These are phyloP conservation scores for Achlya hypogyna DNA, from an alignment of 352 stramenopile genomes.

Conservation along the genomic window DNA sequence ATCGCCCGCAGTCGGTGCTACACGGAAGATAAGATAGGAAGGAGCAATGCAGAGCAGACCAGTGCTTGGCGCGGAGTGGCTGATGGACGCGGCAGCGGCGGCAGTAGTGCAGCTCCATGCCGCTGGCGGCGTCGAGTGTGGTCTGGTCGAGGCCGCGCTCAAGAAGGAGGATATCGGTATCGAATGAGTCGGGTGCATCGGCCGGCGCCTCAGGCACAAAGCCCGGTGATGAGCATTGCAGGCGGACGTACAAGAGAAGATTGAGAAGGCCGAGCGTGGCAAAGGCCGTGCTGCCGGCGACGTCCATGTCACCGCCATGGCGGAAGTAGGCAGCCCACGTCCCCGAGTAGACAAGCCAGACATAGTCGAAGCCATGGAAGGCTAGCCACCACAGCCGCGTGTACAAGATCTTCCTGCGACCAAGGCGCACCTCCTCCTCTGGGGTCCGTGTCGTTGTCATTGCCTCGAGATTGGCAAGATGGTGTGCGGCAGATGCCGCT, in stretches of 20 bases:
- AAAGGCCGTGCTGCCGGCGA: slow-evolving; percentile 32
- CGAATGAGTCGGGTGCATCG: neutral
- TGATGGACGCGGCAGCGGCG: slow-evolving; percentile 49
- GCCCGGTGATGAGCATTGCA: slow-evolving; percentile 60
- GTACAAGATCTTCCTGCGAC: slow-evolving; percentile 52
- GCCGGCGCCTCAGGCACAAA: slow-evolving; percentile 25
- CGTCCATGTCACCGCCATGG: slow-evolving; percentile 22
- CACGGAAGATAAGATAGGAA: neutral
- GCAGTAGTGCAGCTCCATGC: slow-evolving; percentile 35
- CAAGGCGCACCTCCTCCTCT: slow-evolving; percentile 4
- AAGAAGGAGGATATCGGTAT: slow-evolving; percentile 21
- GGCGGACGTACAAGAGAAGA: slow-evolving; percentile 33
- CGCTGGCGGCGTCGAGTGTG: neutral
- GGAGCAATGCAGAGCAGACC: slow-evolving; percentile 25
- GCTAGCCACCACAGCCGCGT: slow-evolving; percentile 57
- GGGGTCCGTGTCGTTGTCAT: neutral
- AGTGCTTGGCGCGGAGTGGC: slow-evolving; percentile 63
- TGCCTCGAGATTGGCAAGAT: neutral
- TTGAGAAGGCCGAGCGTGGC: slow-evolving; percentile 34
- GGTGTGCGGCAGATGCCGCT: neutral
- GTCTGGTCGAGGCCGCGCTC: neutral
- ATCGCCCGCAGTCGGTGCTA: slow-evolving; percentile 66
- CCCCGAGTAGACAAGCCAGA: slow-evolving; percentile 29
- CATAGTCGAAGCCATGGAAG: slow-evolving; percentile 55
- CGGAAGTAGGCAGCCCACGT: slow-evolving; percentile 23